phyloP scores from a whole-genome alignment of 1,284 basidiomycete species.

The Rhodotorula sp. region DNA sequence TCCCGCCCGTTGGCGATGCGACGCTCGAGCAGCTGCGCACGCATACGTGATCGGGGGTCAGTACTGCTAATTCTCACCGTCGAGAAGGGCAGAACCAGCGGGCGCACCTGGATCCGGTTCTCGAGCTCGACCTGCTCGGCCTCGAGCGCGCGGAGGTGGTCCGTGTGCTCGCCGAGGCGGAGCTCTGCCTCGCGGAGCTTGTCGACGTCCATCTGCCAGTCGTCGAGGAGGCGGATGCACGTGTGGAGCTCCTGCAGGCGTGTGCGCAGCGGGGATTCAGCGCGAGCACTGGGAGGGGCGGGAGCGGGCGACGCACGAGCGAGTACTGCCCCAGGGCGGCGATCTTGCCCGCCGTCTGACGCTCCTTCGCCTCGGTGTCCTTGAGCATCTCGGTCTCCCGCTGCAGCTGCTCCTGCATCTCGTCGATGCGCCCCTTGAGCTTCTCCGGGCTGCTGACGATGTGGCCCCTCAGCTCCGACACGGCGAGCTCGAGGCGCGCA shows the following conservation, averaged over 20 bases:
- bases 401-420: slow-evolving; percentile 19
- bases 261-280: too few species aligned
- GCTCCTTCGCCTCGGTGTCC: slow-evolving; percentile 33
- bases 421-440: slow-evolving; percentile 18
- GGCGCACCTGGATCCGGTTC: slow-evolving; percentile 29
- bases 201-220: slow-evolving; percentile 41
- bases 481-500: slow-evolving; percentile 21
- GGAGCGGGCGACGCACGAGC: slow-evolving; percentile 8
- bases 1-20: slow-evolving; percentile 34
- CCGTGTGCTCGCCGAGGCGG: slow-evolving; percentile 29
- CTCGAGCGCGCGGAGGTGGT: slow-evolving; percentile 31
- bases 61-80: fast-evolving
- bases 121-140: slow-evolving; percentile 38
- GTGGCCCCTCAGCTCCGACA: slow-evolving; percentile 22
- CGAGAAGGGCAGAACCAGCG: neutral
- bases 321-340: slow-evolving; percentile 27
- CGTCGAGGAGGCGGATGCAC: slow-evolving; percentile 41
- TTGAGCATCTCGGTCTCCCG: slow-evolving; percentile 31
- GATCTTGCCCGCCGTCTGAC: slow-evolving; percentile 36
- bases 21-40: slow-evolving; percentile 25
- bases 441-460: slow-evolving; percentile 38
- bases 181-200: slow-evolving; percentile 32
- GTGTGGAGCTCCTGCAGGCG: slow-evolving; percentile 32
- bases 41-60: too few species aligned
- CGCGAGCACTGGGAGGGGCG: neutral